Evolutionary conservation across 2,329 filamentous ascomycete genomes (phyloP).

Genomic region (Beauveria sp.): DNA sequence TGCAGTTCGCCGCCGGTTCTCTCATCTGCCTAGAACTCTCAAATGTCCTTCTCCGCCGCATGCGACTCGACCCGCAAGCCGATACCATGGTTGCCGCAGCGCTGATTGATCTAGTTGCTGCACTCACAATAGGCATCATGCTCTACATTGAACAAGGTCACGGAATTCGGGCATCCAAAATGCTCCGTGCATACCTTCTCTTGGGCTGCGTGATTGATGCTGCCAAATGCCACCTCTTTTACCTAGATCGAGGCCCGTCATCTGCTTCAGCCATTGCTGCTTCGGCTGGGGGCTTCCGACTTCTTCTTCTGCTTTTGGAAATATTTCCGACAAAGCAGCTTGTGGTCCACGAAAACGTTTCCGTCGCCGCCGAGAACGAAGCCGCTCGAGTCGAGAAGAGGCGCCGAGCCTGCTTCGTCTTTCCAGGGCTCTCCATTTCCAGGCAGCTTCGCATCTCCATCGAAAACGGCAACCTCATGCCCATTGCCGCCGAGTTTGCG

Average conservation of each 20-base stretch:
- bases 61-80: conserved; percentile 1
- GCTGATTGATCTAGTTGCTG: conserved; percentile 2
- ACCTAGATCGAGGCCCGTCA: background rate
- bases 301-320: background rate
- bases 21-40: conserved; percentile 1
- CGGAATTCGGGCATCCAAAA: background rate
- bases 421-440: background rate
- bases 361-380: background rate
- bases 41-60: background rate
- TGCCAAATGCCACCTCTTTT: background rate
- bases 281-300: background rate
- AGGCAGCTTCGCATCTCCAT: conserved; percentile 8
- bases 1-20: background rate
- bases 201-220: conserved; percentile 2
- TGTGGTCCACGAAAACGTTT: background rate
- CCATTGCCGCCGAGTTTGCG: background rate
- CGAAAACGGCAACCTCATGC: conserved; percentile 7
- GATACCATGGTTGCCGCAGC: conserved; percentile 8
- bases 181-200: background rate
- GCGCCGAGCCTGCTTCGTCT: background rate
- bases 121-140: conserved; percentile 2
- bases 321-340: background rate
- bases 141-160: conserved; percentile 6
- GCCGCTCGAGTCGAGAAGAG: background rate
- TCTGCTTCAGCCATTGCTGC: background rate